Base-by-base conservation (phyloP, 192 early-diverging fungal genomes). In the Coemansia nantahalensis region DNA sequence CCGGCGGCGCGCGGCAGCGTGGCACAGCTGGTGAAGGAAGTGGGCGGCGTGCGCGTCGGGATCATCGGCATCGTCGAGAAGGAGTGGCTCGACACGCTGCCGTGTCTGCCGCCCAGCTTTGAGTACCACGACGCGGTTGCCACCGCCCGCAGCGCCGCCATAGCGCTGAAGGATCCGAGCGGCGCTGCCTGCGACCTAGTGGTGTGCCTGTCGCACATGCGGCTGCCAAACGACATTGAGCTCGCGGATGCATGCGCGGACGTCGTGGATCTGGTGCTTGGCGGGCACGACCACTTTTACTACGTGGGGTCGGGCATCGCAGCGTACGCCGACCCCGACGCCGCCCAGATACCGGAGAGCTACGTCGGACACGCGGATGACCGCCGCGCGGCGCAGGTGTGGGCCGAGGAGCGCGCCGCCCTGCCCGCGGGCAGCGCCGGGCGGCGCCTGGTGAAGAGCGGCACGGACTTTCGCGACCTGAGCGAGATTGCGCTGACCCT, bases 221-320 rank as follows among this genome's bases (percentile, higher is more conserved):
- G 86, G 0, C 51, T 86, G 19, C 80, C 76, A 12, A 86, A 87
- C 58, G 86, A 89, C 56, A 62, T 82, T 17, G 71, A 62, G 44
- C 56, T 89, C 17, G 79, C 78, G 5, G 67, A 59, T 41, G 51
- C 53, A 13, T 80, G 80, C 32, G 44, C 52, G 9, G 80, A 69
- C 12, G 76, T 80, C 13, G 72, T 89, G 18, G 86, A 89, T 64
- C 45, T 89, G 34, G 60, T 86, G n/a, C 74, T 89, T 13, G 83
- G 83, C 33, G 86, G 84, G 5, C 84, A 86, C 66, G 84, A 86
- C 54, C 84, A 86, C 49, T 83, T 84, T 49, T 86, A 84, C 56
- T 84, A 80, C 40, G 39, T 84, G 8, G 82, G 81, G 0, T 81
- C 79, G 2, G 71, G 71, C 12, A 45, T 75, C 14, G 51, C 58